phyloP scores from a whole-genome alignment of 768 basidiomycete genomes.

The Mycena maculata region DNA sequence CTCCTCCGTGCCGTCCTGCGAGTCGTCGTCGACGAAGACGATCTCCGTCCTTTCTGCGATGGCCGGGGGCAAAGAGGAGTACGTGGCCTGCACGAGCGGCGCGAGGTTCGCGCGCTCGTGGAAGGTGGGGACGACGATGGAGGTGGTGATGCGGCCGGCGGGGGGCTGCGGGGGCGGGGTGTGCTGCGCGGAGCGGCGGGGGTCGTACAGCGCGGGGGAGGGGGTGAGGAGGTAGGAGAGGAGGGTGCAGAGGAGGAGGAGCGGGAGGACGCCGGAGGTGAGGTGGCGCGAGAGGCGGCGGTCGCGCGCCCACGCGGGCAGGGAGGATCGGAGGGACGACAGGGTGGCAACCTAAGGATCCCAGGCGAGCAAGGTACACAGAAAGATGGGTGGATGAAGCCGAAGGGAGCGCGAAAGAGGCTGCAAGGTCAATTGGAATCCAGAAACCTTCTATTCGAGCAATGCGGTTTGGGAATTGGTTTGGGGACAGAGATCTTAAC shows the following conservation, averaged over 20 bases:
- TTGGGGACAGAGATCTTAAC: too few relatives aligned
- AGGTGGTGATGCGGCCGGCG: not conserved
- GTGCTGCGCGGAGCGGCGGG: not conserved
- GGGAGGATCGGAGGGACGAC: conserved; percentile 2
- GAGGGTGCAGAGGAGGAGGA: not conserved
- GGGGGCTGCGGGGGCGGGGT: not conserved
- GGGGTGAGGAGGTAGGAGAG: conserved; percentile 6
- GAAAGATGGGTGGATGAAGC: too few relatives aligned
- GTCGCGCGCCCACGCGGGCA: conserved; percentile 8
- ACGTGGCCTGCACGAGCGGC: not conserved
- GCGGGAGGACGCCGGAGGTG: not conserved
- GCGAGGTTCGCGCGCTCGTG: conserved; percentile 2
- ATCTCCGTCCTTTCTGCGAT: not conserved
- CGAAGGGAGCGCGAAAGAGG: too few relatives aligned
- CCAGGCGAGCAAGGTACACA: too few relatives aligned
- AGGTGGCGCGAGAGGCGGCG: conserved; percentile 4
- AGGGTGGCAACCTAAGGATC: too few relatives aligned
- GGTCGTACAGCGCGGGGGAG: not conserved
- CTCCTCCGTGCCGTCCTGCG: conserved; percentile 11
- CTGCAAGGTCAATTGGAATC: too few relatives aligned
- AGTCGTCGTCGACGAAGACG: conserved; percentile 11
- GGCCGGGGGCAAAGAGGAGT: not conserved
- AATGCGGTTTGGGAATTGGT: too few relatives aligned
- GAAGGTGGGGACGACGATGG: conserved; percentile 14
- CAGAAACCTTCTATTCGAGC: too few relatives aligned